These are phyloP conservation scores for Calocybe gambosa DNA, from an alignment of 1,284 basidiomycete genomes.

Conservation along the genomic window DNA sequence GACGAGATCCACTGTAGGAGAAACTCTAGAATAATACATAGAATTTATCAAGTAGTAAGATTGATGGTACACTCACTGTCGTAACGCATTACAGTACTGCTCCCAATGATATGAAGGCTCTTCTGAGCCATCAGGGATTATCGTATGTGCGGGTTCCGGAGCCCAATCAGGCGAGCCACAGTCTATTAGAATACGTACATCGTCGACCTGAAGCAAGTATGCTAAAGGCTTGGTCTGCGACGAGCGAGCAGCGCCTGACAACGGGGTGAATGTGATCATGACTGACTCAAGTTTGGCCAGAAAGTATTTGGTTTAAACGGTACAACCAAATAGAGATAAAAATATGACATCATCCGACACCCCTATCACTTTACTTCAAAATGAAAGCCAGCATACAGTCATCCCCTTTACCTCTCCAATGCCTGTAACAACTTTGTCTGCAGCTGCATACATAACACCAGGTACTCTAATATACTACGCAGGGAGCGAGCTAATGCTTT, in stretches of 20 bases:
- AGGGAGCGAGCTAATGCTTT: neutral
- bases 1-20: conserved; percentile 78
- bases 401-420: conserved; percentile 22
- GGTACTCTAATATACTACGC: conserved; percentile 22
- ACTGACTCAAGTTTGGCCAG: neutral
- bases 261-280: conserved; percentile 89
- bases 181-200: conserved; percentile 90
- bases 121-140: conserved; percentile 26
- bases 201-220: conserved; percentile 93
- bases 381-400: neutral
- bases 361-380: too few relatives aligned
- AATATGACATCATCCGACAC: conserved; percentile 7
- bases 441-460: conserved; percentile 49
- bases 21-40: conserved; percentile 41
- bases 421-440: conserved; percentile 47
- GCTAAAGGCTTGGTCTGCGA: conserved; percentile 61
- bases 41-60: conserved; percentile 12
- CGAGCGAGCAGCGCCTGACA: conserved; percentile 76
- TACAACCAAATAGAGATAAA: neutral
- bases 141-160: conserved; percentile 45
- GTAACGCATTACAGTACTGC: conserved; percentile 58
- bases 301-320: conserved; percentile 11
- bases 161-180: conserved; percentile 89
- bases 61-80: conserved; percentile 44
- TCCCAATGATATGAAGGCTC: conserved; percentile 42